A percentile compares a stretch with the other conserved stretches of the same genome.
These are phyloP conservation scores for Debaryomyces prosopidis DNA, from an alignment of 805 yeast species.

Conservation along the genomic window DNA sequence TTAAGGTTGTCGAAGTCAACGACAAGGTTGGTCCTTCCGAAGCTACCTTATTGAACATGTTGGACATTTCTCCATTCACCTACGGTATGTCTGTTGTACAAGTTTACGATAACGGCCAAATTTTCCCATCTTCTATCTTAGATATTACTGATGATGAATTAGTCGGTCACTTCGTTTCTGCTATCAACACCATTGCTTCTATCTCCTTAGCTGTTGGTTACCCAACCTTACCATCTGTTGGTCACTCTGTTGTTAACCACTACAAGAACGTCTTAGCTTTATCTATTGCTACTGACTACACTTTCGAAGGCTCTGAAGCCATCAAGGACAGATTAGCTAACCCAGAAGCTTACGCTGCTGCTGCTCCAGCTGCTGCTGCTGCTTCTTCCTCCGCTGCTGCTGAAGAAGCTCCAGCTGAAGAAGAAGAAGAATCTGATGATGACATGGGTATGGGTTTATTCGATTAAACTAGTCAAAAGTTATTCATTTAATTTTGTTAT, in stretches of 20 bases:
- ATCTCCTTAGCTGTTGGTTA: constrained; percentile 96
- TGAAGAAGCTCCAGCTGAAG: constrained; percentile 72
- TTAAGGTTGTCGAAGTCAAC: constrained; percentile 88
- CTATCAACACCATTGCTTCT: constrained; percentile 91
- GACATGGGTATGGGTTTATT: constrained; percentile 97
- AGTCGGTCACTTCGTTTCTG: constrained; percentile 86
- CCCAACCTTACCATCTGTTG: constrained; percentile 99
- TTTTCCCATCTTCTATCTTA: constrained; percentile 94
- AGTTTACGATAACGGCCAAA: constrained; percentile 98
- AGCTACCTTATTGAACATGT: constrained; percentile 98
- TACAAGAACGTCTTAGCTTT: constrained; percentile 98
- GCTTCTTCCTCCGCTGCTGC: constrained; percentile 59
- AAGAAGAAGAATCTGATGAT: constrained; percentile 62
- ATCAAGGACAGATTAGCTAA: constrained; percentile 99
- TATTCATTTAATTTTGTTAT: not conserved
- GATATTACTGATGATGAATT: constrained; percentile 98
- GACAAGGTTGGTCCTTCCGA: constrained; percentile 97
- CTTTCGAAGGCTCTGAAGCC: constrained; percentile 98
- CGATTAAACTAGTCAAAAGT: constrained; percentile 60
- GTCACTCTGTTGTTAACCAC: constrained; percentile 98
- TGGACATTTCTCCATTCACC: constrained; percentile 99
- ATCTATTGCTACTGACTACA: constrained; percentile 97
- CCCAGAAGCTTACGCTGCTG: constrained; percentile 99
- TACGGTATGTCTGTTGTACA: constrained; percentile 96
- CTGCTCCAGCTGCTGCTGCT: constrained; percentile 97